Evolutionary conservation across 2,329 filamentous ascomycete species (phyloP).

Genomic region (Nemania abortiva): DNA sequence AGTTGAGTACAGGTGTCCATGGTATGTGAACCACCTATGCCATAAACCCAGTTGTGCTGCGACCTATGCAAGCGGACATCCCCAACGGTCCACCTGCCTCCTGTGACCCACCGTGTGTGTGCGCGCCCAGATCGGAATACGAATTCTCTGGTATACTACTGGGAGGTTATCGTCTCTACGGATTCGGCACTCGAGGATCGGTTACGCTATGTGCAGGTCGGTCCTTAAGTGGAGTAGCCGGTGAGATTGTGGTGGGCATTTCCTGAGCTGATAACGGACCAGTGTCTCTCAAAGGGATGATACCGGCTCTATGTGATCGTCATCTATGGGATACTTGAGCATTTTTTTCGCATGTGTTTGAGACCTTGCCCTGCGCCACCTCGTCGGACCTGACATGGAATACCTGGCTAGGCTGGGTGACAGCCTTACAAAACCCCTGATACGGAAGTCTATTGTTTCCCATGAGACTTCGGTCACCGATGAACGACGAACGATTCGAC

Average conservation of each 20-base stretch:
- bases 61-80: slow-evolving; percentile 51
- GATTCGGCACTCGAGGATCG: slow-evolving; percentile 15
- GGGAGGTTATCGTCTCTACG: slow-evolving; percentile 31
- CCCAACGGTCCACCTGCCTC: slow-evolving; percentile 50
- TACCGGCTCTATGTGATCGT: neutral
- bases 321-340: slow-evolving; percentile 7
- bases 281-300: slow-evolving; percentile 11
- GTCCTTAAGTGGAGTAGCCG: slow-evolving; percentile 11
- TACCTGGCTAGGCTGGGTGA: slow-evolving; percentile 40
- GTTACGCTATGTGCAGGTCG: slow-evolving; percentile 16
- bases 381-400: slow-evolving; percentile 46
- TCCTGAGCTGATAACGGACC: slow-evolving; percentile 20
- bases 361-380: slow-evolving; percentile 30
- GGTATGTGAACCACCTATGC: slow-evolving; percentile 33
- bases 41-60: slow-evolving; percentile 46
- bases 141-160: slow-evolving; percentile 38
- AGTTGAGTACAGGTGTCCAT: slow-evolving; percentile 31
- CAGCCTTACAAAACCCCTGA: slow-evolving; percentile 46
- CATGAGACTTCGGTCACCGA: slow-evolving; percentile 60
- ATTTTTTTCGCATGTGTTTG: slow-evolving; percentile 32
- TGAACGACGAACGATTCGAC: slow-evolving; percentile 51
- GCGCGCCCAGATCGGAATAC: slow-evolving; percentile 45
- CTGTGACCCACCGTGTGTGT: slow-evolving; percentile 46
- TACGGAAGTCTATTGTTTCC: slow-evolving; percentile 52
- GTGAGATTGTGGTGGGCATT: slow-evolving; percentile 17